These are phyloP conservation scores for Colletotrichum eleusines DNA, from an alignment of 2,329 filamentous ascomycete species.

Conservation along the genomic window DNA sequence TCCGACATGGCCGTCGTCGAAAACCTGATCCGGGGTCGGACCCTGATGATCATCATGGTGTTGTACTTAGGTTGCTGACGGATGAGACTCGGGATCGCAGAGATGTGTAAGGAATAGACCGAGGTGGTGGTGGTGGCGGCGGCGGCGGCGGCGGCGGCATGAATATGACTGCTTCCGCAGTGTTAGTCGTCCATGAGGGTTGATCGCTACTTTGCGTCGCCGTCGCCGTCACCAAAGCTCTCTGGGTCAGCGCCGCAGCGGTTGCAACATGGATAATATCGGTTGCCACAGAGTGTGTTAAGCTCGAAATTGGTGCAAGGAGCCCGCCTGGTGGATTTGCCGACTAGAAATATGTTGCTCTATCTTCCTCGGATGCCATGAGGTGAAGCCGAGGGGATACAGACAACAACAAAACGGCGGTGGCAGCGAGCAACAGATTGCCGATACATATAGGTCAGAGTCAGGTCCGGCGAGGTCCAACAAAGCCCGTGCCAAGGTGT, in stretches of 20 bases:
- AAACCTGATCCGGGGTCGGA: constrained; percentile 32
- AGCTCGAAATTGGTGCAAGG: neutral
- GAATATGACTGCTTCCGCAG: constrained; percentile 13
- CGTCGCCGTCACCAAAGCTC: constrained; percentile 22
- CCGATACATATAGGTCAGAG: neutral
- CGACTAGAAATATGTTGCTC: neutral
- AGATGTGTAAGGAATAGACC: too few relatives aligned
- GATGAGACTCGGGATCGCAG: constrained; percentile 11
- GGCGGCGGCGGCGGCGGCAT: constrained; percentile 21
- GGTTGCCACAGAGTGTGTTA: neutral
- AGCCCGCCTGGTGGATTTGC: neutral
- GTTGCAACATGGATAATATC: constrained; percentile 8
- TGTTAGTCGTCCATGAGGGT: constrained; percentile 11
- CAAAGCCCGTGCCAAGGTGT: constrained; percentile 24
- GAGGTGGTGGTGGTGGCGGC: too few relatives aligned
- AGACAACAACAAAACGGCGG: neutral
- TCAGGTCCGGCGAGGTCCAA: constrained; percentile 15
- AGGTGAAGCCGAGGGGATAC: neutral
- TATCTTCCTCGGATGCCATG: neutral
- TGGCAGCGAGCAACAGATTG: neutral
- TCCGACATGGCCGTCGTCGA: constrained; percentile 13
- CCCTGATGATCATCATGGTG: constrained; percentile 35
- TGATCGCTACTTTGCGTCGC: constrained; percentile 30
- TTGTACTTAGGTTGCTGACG: constrained; percentile 7
- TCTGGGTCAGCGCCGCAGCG: constrained; percentile 12